Percentiles rank a stretch among this genome's conserved stretches.
Conservation (phyloP, 176 grass and related monocot genomes). For the Ensete ventricosum region DNA sequence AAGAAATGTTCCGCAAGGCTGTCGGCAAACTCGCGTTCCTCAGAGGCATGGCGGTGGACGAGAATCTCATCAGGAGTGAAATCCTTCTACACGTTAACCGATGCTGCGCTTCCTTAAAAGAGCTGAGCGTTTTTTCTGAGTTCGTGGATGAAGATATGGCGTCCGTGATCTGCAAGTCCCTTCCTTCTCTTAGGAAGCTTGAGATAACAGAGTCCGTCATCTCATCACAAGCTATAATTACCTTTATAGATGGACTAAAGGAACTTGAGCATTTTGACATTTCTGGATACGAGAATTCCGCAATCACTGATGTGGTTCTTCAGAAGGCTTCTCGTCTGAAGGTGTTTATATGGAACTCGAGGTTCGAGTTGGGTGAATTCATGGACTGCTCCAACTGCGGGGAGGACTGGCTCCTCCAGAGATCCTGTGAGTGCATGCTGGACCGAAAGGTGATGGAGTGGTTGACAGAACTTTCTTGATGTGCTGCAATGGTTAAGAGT, state of each 20-base stretch:
- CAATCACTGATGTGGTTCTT: slow-evolving; percentile 35
- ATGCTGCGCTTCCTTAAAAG: slow-evolving; percentile 31
- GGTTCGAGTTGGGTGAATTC: slow-evolving; percentile 55
- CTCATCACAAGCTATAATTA: slow-evolving; percentile 29
- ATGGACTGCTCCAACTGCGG: slow-evolving; percentile 36
- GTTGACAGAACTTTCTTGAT: slow-evolving; percentile 32
- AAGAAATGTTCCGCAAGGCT: slow-evolving; percentile 26
- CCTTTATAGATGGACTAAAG: slow-evolving; percentile 47
- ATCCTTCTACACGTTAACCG: slow-evolving; percentile 39
- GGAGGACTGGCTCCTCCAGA: slow-evolving; percentile 26
- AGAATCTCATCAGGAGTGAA: slow-evolving; percentile 32
- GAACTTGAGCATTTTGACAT: slow-evolving; percentile 58
- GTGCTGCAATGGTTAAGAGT: neutral
- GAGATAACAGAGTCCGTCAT: slow-evolving; percentile 48
- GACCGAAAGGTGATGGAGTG: slow-evolving; percentile 49
- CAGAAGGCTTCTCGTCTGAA: slow-evolving; percentile 46
- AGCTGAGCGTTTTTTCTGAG: slow-evolving; percentile 42
- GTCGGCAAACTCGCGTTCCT: slow-evolving; percentile 33
- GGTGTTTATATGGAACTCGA: slow-evolving; percentile 51
- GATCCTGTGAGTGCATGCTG: slow-evolving; percentile 39
- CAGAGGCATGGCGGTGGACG: slow-evolving; percentile 59
- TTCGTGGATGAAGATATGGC: slow-evolving; percentile 47
- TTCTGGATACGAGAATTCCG: slow-evolving; percentile 50
- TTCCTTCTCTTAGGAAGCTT: slow-evolving; percentile 46
- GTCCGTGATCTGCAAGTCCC: slow-evolving; percentile 38